phyloP scores from a whole-genome alignment of 2,329 filamentous ascomycete genomes.

The Cordyceps fumosorosea region DNA sequence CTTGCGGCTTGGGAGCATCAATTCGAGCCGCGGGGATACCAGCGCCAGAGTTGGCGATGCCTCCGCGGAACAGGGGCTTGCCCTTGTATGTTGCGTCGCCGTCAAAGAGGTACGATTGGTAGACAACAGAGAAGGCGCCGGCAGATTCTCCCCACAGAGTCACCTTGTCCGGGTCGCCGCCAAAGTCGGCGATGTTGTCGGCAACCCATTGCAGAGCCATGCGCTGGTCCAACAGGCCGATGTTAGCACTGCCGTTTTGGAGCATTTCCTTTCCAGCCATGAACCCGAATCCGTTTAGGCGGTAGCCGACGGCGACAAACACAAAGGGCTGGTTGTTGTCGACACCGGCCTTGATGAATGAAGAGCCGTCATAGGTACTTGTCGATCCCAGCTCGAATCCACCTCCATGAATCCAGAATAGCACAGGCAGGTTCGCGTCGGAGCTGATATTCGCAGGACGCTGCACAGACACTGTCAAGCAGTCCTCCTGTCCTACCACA shows the following conservation, averaged over 20 bases:
- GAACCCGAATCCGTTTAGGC: constrained; percentile 57
- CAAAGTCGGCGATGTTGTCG: constrained; percentile 59
- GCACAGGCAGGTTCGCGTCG: constrained; percentile 43
- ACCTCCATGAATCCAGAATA: constrained; percentile 53
- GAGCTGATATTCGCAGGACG: constrained; percentile 37
- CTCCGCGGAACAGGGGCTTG: constrained; percentile 55
- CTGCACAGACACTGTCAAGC: constrained; percentile 41
- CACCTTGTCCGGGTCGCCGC: constrained; percentile 57
- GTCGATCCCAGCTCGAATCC: constrained; percentile 34
- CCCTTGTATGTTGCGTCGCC: constrained; percentile 58
- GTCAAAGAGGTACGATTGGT: constrained; percentile 56
- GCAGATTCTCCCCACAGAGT: constrained; percentile 60
- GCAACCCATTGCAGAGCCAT: constrained; percentile 56
- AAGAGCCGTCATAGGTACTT: constrained; percentile 31
- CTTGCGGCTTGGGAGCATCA: constrained; percentile 50
- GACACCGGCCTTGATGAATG: constrained; percentile 29
- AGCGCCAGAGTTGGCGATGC: constrained; percentile 57
- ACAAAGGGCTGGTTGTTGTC: constrained; percentile 49
- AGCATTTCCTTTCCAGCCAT: constrained; percentile 49
- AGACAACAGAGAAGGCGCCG: constrained; percentile 53
- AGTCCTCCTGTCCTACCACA: constrained; percentile 42
- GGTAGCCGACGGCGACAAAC: constrained; percentile 60
- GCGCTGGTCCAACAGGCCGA: constrained; percentile 55
- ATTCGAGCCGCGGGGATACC: constrained; percentile 44
- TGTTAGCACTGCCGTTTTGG: constrained; percentile 48